A percentile compares a stretch with the other conserved stretches of the same genome.
Conservation (phyloP, 768 basidiomycete genomes). For the Calocybe gangraenosa region DNA sequence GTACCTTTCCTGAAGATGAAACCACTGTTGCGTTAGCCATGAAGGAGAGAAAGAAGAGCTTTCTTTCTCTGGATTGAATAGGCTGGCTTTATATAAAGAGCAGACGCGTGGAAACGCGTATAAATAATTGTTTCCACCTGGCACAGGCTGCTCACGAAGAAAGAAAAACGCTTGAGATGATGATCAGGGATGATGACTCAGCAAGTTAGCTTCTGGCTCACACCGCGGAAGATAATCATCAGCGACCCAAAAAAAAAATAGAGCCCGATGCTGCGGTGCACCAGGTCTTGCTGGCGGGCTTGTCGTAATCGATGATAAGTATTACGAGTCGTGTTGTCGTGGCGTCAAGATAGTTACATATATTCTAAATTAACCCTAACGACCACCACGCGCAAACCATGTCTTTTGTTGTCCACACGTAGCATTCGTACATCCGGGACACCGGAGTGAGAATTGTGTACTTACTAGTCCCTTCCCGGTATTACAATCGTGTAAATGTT, state of each 20-base stretch:
- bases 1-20: conserved; percentile 93
- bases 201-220: conserved; percentile 1
- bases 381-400: conserved; percentile 83
- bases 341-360: background rate
- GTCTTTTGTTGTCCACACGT: conserved; percentile 85
- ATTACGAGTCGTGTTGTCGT: conserved; percentile 10
- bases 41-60: conserved; percentile 12
- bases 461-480: conserved; percentile 64
- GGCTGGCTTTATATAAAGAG: conserved; percentile 7
- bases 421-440: conserved; percentile 90
- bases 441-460: conserved; percentile 79
- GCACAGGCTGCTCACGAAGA: no score
- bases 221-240: background rate
- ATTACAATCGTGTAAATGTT: conserved; percentile 67
- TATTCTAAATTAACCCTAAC: conserved; percentile 21
- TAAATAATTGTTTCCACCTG: conserved; percentile 4
- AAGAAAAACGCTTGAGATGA: background rate
- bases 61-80: conserved; percentile 1
- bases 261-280: no score
- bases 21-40: conserved; percentile 63
- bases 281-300: no score
- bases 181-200: conserved; percentile 11
- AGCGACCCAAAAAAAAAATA: no score
- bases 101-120: conserved; percentile 11
- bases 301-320: conserved; percentile 5